phyloP scores from a whole-genome alignment of 2,329 filamentous ascomycete species.

The Grosmannia clavigera region DNA sequence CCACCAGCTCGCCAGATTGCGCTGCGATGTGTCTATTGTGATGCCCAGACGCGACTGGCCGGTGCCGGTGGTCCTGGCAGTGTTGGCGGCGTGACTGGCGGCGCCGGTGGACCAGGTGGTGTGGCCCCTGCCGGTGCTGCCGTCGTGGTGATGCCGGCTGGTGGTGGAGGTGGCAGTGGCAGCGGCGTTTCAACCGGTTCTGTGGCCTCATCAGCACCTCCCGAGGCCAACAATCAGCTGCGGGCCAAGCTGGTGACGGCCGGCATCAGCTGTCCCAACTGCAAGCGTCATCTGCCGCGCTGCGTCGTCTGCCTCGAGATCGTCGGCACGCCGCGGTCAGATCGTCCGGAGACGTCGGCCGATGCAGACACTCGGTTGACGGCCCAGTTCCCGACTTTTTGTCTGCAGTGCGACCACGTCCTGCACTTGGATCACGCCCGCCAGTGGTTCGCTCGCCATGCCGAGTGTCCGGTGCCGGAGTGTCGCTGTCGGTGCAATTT shows the following conservation, averaged over 20 bases:
- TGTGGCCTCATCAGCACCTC: background rate
- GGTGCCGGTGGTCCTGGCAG: background rate
- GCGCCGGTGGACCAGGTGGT: slow-evolving; percentile 7
- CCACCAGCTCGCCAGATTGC: slow-evolving; percentile 58
- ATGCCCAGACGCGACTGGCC: slow-evolving; percentile 42
- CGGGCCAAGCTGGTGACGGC: slow-evolving; percentile 42
- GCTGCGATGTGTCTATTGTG: slow-evolving; percentile 67
- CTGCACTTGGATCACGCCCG: slow-evolving; percentile 55
- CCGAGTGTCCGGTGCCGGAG: slow-evolving; percentile 56
- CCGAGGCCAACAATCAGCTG: slow-evolving; percentile 35
- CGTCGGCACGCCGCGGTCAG: slow-evolving; percentile 50
- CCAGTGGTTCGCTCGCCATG: slow-evolving; percentile 53
- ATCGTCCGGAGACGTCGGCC: slow-evolving; percentile 36
- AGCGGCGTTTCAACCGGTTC: background rate
- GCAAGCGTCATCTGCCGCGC: slow-evolving; percentile 52
- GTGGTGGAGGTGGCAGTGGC: background rate
- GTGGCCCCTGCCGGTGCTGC: slow-evolving; percentile 3
- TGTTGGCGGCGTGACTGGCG: slow-evolving; percentile 4
- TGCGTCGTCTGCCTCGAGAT: slow-evolving; percentile 57
- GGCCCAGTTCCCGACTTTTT: slow-evolving; percentile 55
- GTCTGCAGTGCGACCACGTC: slow-evolving; percentile 55
- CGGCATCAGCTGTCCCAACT: slow-evolving; percentile 54
- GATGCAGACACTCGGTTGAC: slow-evolving; percentile 34
- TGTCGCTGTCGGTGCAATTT: slow-evolving; percentile 55
- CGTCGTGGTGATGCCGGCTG: background rate